Conservation (phyloP, 257 asterid species). For the Salvia rosmarinus region DNA sequence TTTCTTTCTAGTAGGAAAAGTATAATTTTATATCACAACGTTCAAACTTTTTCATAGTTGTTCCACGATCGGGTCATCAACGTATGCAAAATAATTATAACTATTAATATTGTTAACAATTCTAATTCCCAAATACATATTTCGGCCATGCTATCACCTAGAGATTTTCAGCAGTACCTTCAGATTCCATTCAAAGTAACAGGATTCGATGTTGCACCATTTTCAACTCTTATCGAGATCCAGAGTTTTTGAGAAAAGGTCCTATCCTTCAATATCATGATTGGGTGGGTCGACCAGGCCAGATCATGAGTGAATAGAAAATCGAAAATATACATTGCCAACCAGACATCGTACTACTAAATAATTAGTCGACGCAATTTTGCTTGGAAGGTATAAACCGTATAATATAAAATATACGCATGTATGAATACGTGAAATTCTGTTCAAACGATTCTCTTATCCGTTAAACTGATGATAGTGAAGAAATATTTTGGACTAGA, state of each 20-base stretch:
- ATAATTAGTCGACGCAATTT: too few relatives aligned
- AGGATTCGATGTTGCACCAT: constrained; percentile 1
- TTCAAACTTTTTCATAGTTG: too few relatives aligned
- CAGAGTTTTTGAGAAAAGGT: background rate
- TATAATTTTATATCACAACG: too few relatives aligned
- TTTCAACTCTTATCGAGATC: background rate
- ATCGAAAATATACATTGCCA: background rate
- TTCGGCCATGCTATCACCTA: too few relatives aligned
- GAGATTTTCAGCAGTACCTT: too few relatives aligned
- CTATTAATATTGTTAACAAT: too few relatives aligned
- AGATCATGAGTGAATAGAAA: background rate
- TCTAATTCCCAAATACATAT: too few relatives aligned
- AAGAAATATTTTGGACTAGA: constrained; percentile 1
- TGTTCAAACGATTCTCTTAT: constrained; percentile 1
- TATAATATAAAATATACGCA: background rate
- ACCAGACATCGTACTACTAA: too few relatives aligned
- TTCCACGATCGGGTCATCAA: too few relatives aligned
- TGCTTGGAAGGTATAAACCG: too few relatives aligned
- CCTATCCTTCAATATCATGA: constrained; percentile 4
- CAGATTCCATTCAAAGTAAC: background rate
- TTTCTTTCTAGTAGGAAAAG: too few relatives aligned
- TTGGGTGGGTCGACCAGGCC: background rate
- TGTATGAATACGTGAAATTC: background rate
- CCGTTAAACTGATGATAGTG: background rate
- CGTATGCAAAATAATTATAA: too few relatives aligned